Evolutionary conservation across 2,329 filamentous ascomycete species (phyloP), one percentile per base, ranked within the genome.

Genomic region (Nemania abortiva): DNA sequence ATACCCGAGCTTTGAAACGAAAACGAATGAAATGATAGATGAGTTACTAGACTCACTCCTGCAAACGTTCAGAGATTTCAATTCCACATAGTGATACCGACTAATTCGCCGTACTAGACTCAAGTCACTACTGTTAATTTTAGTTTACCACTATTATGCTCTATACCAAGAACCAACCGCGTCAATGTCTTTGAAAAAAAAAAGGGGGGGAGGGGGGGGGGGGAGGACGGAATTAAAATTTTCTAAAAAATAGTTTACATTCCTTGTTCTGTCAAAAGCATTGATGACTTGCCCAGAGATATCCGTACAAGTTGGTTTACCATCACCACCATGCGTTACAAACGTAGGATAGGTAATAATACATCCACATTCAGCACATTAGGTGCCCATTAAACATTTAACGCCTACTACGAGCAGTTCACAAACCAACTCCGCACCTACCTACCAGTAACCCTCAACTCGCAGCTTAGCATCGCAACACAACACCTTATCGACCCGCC

Each of bases 1-100:
- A 56, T 68, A 61, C 18, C 47, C 29, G 24, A 42, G 31, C 27
- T 68, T 52, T 50, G 13, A 45, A 52, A 37, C 34, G 34, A 37
- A 63, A 37, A 50, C 13, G 27, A 59, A 52, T 18, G 13, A 54
- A 37, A 39, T 47, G 5, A 49, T 27, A 63, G 22, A 58, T 29
- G 45, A n/a, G 15, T 47, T 24, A 29, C 18, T 22, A 22, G 39
- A 37, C 42, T 63, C 52, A 34, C 11, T 15, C 39, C 27, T 18
- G 42, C 27, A 29, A 37, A n/a, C 15, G 7, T 54, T n/a, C n/a
- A 6, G 7, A n/a, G 3, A 47, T 20, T 47, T n/a, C 3, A 15
- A 47, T 47, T 5, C 42, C 15, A n/a, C 15, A n/a, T 5, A n/a
- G 42, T 47, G 42, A 47, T 47, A n/a, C 6, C 31, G 18, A 37